Base-by-base conservation (phyloP, 148 eudicot genomes). In the Nyssa sinensis region DNA sequence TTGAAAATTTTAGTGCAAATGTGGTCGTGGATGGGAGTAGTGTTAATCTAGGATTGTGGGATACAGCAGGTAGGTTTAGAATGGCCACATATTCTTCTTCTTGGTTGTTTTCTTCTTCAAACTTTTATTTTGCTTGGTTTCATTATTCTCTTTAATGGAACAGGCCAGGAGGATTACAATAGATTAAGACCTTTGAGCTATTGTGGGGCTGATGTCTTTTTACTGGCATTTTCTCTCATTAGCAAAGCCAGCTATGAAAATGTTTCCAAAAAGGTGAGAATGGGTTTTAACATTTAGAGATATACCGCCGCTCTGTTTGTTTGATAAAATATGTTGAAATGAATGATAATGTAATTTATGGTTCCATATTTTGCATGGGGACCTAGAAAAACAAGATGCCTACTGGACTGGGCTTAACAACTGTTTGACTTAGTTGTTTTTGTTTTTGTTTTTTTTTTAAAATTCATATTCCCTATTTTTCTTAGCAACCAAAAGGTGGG, bases 81-180 rank as follows among this genome's bases (percentile, higher is more conserved):
- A n/a, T 51, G 5, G 24, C 59, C 33, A 6, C 31, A 44, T 12
- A 68, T 60, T 8, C 8, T 3, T 37, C 49, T 41, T 41, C 49
- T 41, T 41, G n/a, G n/a, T n/a, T 41, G 12, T 61, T 51, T 35
- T 39, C 37, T 66, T 35, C 35, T 23, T 27, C 53, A 44, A 13
- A 35, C n/a, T 53, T 27, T 34, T 35, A 13, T 4, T n/a, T n/a
- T 51, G 5, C 49, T 28, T 37, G 49, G 30, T 66, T 58, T 62
- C n/a, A 69, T 29, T 61, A 1, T 4, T 69, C 62, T 30, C 27
- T 44, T 69, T 62, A 19, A 37, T 69, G 60, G 75, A 76, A 60
- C 82, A 79, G 85, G 85, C 33, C 85, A 82, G 68, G 85, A 82
- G 71, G 85, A 82, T 79, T 82, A 82, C 68, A n/a, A n/a, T n/a